A percentile compares a stretch with the other conserved stretches of the same genome.
Conservation (phyloP, 768 basidiomycete genomes). For the Dictyophora rubrovolvata region DNA sequence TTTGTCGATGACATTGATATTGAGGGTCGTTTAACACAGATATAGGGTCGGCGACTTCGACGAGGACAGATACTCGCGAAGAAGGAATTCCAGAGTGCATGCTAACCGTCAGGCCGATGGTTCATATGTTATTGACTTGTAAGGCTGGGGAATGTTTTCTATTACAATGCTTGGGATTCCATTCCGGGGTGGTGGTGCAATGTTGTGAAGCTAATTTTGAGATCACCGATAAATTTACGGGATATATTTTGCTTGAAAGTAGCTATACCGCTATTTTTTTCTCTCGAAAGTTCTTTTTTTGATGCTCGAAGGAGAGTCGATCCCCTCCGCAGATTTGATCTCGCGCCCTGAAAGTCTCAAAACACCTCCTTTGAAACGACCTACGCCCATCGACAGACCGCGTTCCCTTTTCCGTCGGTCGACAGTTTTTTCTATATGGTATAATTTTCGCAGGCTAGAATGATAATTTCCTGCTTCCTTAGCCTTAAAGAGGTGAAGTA, state of each 20-base stretch:
- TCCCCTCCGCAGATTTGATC: slow-evolving; percentile 31
- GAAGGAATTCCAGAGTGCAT: slow-evolving; percentile 24
- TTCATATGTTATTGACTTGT: slow-evolving; percentile 7
- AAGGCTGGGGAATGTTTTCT: not conserved
- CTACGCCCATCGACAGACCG: slow-evolving; percentile 72
- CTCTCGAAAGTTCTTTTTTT: not conserved
- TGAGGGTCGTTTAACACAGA: not conserved
- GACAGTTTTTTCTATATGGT: slow-evolving; percentile 28
- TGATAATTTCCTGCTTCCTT: slow-evolving; percentile 83
- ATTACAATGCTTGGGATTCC: not conserved
- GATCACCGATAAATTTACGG: too few species aligned
- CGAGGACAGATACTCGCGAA: slow-evolving; percentile 16
- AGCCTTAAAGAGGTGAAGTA: slow-evolving; percentile 47
- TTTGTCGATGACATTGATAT: not conserved
- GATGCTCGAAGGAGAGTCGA: not conserved
- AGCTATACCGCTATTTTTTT: not conserved
- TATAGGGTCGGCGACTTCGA: slow-evolving; percentile 45
- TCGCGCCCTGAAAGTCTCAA: slow-evolving; percentile 58
- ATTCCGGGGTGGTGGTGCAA: too few species aligned
- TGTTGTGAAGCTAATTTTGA: too few species aligned
- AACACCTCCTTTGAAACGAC: slow-evolving; percentile 60
- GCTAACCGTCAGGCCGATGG: slow-evolving; percentile 8
- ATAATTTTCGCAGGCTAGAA: slow-evolving; percentile 61
- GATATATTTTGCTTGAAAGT: not conserved
- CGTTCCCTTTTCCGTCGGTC: slow-evolving; percentile 37